Conservation (phyloP, 139 green algal species). For the Chlorella sorokiniana region DNA sequence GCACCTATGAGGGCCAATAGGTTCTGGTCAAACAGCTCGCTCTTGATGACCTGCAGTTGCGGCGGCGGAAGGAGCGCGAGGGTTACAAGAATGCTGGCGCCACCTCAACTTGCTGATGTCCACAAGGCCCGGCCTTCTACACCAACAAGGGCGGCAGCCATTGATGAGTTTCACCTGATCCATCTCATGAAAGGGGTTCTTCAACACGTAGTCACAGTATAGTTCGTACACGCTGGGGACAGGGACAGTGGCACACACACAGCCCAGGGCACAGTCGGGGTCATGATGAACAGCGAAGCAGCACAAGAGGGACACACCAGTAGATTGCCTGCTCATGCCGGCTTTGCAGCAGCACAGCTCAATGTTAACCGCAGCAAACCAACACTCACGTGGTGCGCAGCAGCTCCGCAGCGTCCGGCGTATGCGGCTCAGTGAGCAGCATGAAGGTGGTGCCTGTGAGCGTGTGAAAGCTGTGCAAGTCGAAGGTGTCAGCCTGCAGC, state of each 20-base stretch:
- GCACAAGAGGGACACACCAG: no score
- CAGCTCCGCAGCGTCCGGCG: slow-evolving; percentile 67
- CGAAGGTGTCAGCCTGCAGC: slow-evolving; percentile 90
- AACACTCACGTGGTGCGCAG: slow-evolving; percentile 51
- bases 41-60: slow-evolving; percentile 48
- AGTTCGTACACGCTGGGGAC: slow-evolving; percentile 55
- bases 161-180: slow-evolving; percentile 49
- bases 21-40: slow-evolving; percentile 63
- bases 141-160: background rate
- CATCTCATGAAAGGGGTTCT: slow-evolving; percentile 71
- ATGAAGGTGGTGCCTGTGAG: slow-evolving; percentile 90
- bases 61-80: background rate
- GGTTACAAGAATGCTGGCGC: background rate
- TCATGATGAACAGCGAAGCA: no score
- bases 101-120: background rate
- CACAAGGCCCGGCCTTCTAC: no score
- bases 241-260: background rate
- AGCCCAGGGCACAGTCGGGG: no score
- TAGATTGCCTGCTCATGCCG: no score
- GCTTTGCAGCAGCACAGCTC: no score
- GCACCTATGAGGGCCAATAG: slow-evolving; percentile 21
- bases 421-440: slow-evolving; percentile 74
- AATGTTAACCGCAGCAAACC: background rate
- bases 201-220: slow-evolving; percentile 65
- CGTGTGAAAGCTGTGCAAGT: slow-evolving; percentile 87